Conservation (phyloP, 2,329 filamentous ascomycete species). For the Colletotrichum echinochloae region DNA sequence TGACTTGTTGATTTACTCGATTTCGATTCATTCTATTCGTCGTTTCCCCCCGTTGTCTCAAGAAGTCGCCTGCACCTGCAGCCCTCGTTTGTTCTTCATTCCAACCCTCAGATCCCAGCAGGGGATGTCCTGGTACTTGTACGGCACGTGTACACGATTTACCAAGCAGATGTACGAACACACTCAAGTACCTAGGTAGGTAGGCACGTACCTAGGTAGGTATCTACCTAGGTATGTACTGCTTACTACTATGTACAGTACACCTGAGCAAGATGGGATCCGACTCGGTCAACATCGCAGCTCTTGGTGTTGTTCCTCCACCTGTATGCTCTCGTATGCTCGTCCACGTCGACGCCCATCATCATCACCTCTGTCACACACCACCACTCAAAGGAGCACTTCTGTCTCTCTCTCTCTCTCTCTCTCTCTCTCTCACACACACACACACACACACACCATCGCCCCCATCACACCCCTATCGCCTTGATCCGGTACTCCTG, state of each 20-base stretch:
- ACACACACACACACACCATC: conserved; percentile 3
- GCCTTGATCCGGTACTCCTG: conserved; percentile 25
- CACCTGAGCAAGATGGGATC: too few species aligned
- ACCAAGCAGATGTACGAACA: neutral
- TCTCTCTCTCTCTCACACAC: too few species aligned
- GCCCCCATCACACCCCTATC: conserved; percentile 24
- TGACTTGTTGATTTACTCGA: neutral
- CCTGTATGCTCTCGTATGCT: too few species aligned
- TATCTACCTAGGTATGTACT: neutral
- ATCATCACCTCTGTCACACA: too few species aligned
- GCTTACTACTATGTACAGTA: too few species aligned
- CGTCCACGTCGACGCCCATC: neutral
- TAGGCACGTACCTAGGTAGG: too few species aligned
- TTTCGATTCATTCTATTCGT: neutral
- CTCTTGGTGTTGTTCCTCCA: neutral
- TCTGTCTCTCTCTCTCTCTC: too few species aligned
- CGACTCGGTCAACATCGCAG: neutral
- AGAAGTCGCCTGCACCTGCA: neutral
- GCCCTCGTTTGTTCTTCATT: neutral
- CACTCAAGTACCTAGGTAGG: neutral
- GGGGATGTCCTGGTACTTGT: neutral
- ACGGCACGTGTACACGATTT: neutral
- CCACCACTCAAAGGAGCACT: conserved; percentile 1
- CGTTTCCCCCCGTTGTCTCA: too few species aligned
- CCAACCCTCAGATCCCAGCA: neutral